A percentile compares a stretch with the other conserved stretches of the same genome.
phyloP scores from a whole-genome alignment of 805 yeast species.

The Candida nemodendra region DNA sequence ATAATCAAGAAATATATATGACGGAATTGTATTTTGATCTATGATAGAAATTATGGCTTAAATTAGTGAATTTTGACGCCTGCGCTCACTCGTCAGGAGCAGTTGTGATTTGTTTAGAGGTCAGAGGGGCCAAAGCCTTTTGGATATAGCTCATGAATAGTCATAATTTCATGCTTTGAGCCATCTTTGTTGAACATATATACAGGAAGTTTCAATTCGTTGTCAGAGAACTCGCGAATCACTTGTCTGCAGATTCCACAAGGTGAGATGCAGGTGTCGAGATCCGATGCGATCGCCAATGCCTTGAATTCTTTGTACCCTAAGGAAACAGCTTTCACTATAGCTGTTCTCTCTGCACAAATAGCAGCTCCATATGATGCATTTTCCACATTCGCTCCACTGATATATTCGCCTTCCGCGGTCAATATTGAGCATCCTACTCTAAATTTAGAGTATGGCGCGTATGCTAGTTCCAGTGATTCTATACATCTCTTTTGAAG shows the following conservation, averaged over 20 bases:
- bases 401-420: conserved; percentile 42
- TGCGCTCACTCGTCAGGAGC: not conserved
- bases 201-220: conserved; percentile 43
- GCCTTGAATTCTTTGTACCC: conserved; percentile 50
- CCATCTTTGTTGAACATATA: conserved; percentile 68
- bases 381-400: conserved; percentile 91
- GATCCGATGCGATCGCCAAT: conserved; percentile 66
- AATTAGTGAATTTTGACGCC: not conserved
- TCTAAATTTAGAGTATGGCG: conserved; percentile 73
- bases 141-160: conserved; percentile 70
- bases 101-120: conserved; percentile 28
- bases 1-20: no score
- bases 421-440: conserved; percentile 81
- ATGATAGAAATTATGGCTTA: no score
- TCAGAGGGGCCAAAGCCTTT: conserved; percentile 84
- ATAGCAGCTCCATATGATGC: conserved; percentile 81
- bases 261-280: conserved; percentile 65
- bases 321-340: conserved; percentile 49
- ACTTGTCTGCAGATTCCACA: conserved; percentile 95
- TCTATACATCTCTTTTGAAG: conserved; percentile 20
- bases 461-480: conserved; percentile 45
- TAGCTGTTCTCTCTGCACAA: conserved; percentile 75
- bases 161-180: conserved; percentile 39
- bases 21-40: not conserved
- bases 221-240: conserved; percentile 73